phyloP scores from a whole-genome alignment of 2,329 filamentous ascomycete genomes.

The Pseudogymnoascus sp. region DNA sequence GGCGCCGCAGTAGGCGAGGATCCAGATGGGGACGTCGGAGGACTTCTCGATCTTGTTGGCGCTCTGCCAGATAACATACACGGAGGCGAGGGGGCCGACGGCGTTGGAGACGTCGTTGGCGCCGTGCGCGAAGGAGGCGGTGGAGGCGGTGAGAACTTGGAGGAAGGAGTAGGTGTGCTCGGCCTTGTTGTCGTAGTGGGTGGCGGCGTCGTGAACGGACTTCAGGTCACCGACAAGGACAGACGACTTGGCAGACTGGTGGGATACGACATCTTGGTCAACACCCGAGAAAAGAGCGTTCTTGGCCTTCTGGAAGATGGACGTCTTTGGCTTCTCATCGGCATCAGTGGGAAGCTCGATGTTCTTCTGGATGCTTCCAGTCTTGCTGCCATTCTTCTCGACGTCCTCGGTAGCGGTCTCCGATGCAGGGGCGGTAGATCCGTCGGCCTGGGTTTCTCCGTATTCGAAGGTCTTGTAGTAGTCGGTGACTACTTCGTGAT shows the following conservation, averaged over 20 bases:
- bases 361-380: slow-evolving; percentile 21
- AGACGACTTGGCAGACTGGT: slow-evolving; percentile 32
- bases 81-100: slow-evolving; percentile 55
- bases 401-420: slow-evolving; percentile 14
- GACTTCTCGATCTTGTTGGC: slow-evolving; percentile 34
- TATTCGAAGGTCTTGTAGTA: slow-evolving; percentile 37
- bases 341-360: slow-evolving; percentile 35
- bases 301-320: slow-evolving; percentile 41
- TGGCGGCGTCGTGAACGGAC: slow-evolving; percentile 48
- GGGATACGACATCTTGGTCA: slow-evolving; percentile 35
- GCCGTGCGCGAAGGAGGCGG: too few relatives aligned
- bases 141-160: too few relatives aligned
- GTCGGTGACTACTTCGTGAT: slow-evolving; percentile 29
- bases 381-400: slow-evolving; percentile 23
- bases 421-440: slow-evolving; percentile 12
- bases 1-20: slow-evolving; percentile 37
- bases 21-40: slow-evolving; percentile 49
- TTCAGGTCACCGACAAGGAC: slow-evolving; percentile 46
- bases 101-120: slow-evolving; percentile 31
- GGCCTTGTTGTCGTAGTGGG: slow-evolving; percentile 55
- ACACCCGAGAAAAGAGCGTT: slow-evolving; percentile 42
- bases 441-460: slow-evolving; percentile 27
- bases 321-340: slow-evolving; percentile 29
- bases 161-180: slow-evolving; percentile 42
- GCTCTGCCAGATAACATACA: slow-evolving; percentile 52